Conservation (phyloP, 495 filamentous ascomycete genomes). For the Alectoria sarmentosa region DNA sequence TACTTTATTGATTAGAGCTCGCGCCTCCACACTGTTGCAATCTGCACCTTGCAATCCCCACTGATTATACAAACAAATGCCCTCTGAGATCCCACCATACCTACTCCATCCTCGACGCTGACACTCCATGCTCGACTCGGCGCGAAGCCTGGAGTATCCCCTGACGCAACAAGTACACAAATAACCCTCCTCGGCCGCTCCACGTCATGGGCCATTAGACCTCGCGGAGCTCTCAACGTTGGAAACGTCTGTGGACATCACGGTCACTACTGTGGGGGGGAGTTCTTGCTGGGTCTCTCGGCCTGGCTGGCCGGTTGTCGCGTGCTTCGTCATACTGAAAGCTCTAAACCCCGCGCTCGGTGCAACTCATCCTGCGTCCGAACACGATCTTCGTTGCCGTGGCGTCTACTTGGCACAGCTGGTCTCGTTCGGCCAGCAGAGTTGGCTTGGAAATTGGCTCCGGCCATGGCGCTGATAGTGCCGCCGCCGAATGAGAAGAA, state of each 20-base stretch:
- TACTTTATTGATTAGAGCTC: slow-evolving; percentile 1
- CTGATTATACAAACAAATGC: background rate
- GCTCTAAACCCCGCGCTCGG: slow-evolving; percentile 4
- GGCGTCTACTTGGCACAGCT: background rate
- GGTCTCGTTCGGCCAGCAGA: background rate
- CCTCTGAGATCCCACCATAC: background rate
- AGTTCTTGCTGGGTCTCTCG: background rate
- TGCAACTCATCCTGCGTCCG: background rate
- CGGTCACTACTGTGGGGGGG: slow-evolving; percentile 11
- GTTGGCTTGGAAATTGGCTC: background rate
- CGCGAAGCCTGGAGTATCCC: slow-evolving; percentile 12
- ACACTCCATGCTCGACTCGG: slow-evolving; percentile 10
- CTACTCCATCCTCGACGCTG: background rate
- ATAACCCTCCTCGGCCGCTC: slow-evolving; percentile 1
- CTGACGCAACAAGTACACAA: slow-evolving; percentile 14
- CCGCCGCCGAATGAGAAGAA: slow-evolving; percentile 80
- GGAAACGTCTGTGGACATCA: background rate
- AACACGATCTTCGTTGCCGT: background rate
- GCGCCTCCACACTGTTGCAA: slow-evolving; percentile 6
- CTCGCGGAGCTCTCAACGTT: background rate
- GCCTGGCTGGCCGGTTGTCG: slow-evolving; percentile 12
- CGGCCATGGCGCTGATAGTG: slow-evolving; percentile 77
- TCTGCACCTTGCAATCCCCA: background rate
- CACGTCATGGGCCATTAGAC: slow-evolving; percentile 17
- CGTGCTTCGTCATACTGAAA: slow-evolving; percentile 9